phyloP scores from a whole-genome alignment of 2,329 filamentous ascomycete species.

The Tolypocladium guangdongense region DNA sequence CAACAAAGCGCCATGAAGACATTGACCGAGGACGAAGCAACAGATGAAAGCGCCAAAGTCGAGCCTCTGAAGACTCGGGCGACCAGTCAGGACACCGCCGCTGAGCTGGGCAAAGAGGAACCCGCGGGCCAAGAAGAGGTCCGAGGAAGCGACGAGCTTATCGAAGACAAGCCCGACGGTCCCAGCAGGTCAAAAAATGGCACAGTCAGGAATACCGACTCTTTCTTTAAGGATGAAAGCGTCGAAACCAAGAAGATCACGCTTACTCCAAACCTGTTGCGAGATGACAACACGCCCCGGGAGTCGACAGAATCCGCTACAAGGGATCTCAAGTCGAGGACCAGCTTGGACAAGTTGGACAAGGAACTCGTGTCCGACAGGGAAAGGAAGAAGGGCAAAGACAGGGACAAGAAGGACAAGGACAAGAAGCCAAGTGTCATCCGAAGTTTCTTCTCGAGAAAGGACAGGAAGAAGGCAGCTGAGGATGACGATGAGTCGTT shows the following conservation, averaged over 20 bases:
- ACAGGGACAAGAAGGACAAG: constrained; percentile 65
- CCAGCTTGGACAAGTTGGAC: constrained; percentile 63
- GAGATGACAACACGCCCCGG: constrained; percentile 59
- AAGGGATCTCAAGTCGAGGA: constrained; percentile 42
- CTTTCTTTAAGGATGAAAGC: constrained; percentile 93
- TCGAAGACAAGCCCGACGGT: constrained; percentile 41
- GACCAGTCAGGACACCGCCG: constrained; percentile 27
- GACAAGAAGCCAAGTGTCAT: constrained; percentile 47
- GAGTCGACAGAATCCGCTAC: constrained; percentile 36
- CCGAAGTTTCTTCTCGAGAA: constrained; percentile 51
- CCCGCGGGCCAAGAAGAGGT: constrained; percentile 23
- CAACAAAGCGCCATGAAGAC: constrained; percentile 18
- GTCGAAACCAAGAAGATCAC: constrained; percentile 97
- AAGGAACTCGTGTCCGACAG: constrained; percentile 48
- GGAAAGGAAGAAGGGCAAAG: constrained; percentile 67
- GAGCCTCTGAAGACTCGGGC: constrained; percentile 41
- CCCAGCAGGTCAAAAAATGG: constrained; percentile 66
- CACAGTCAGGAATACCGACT: constrained; percentile 82
- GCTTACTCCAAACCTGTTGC: constrained; percentile 80
- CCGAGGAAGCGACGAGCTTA: constrained; percentile 54
- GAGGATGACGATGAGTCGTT: constrained; percentile 50
- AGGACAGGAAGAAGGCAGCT: constrained; percentile 45
- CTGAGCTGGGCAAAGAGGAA: constrained; percentile 21
- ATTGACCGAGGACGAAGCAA: constrained; percentile 19
- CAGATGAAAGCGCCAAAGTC: constrained; percentile 44